phyloP scores from a whole-genome alignment of 225 moss, liverwort and hornwort genomes.

The Pseudoscleropodium purum region DNA sequence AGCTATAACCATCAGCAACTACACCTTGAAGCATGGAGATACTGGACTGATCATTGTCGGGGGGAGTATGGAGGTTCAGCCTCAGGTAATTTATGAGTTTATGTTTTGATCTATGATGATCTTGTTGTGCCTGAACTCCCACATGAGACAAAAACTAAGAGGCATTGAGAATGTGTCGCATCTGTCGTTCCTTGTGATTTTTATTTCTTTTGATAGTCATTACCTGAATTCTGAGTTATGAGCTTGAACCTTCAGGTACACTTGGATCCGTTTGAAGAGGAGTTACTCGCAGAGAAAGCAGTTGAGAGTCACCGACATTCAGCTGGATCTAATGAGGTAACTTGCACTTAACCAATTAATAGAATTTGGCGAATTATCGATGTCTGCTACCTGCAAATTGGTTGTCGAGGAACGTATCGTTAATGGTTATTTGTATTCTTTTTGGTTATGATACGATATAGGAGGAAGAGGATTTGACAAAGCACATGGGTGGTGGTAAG shows the following conservation, averaged over 20 bases:
- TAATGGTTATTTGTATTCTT: background rate
- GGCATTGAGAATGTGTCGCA: background rate
- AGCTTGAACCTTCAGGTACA: conserved; percentile 33
- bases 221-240: background rate
- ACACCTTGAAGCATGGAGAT: conserved; percentile 79
- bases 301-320: conserved; percentile 55
- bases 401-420: background rate
- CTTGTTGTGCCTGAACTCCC: background rate
- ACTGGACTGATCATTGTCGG: conserved; percentile 80
- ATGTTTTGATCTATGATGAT: background rate
- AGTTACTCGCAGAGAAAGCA: conserved; percentile 55
- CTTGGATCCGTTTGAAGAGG: conserved; percentile 88
- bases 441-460: conserved; percentile 6
- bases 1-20: conserved; percentile 73
- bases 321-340: conserved; percentile 45
- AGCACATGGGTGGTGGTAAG: conserved; percentile 61
- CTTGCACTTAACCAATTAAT: background rate
- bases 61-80: conserved; percentile 92
- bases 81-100: conserved; percentile 44
- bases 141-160: background rate
- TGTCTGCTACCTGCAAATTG: background rate
- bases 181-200: background rate
- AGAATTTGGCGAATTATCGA: background rate
- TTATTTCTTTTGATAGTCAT: background rate
- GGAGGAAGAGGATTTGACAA: conserved; percentile 67